Evolutionary conservation across 2,329 filamentous ascomycete species (phyloP), one percentile per base, ranked within the genome.

Genomic region (Fusarium verticillioides): DNA sequence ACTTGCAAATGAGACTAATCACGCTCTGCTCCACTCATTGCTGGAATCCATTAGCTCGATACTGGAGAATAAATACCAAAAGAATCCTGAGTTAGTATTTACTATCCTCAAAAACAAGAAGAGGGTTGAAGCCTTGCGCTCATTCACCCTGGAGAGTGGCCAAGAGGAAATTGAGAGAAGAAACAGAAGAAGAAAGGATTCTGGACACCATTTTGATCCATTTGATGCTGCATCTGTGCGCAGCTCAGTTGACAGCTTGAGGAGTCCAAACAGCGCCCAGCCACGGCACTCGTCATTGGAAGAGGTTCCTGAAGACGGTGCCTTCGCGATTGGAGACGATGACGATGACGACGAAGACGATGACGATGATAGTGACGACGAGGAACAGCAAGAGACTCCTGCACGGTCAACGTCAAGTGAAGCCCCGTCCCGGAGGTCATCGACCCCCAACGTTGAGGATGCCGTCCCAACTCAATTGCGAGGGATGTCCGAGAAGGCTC

Each of bases 401-500:
- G 86, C 88, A 7, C 86, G 88, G 37, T 91, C 90, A 15, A 92
- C 90, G 2, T 89, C 91, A 4, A 91, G 90, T 81, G 85, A 93
- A 80, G 83, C 88, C 69, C 82, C 91, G 76, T 87, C 88, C 70
- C 88, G 91, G 42, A 89, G 92, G 28, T 91, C 93, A 8, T 96
- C 94, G 0, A 89, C 90, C 0, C 90, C 89, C 1, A 85, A 86
- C 43, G 83, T 89, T 2, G 94, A 97, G 66, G 95, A 97, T 68
- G 92, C 93, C 8, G 90, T 97, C 15, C 95, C 94, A 19, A 87
- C 91, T 26, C 95, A 98, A 80, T 81, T 97, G 36, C 90, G 94
- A 64, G 95, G 95, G 61, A 97, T 98, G 94, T 98, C 96, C 26
- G 96, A 98, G 82, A 99, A 98, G 81, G 96, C 96, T 21, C 88